Conservation (phyloP, 768 basidiomycete species). For the Leccinum broughii region DNA sequence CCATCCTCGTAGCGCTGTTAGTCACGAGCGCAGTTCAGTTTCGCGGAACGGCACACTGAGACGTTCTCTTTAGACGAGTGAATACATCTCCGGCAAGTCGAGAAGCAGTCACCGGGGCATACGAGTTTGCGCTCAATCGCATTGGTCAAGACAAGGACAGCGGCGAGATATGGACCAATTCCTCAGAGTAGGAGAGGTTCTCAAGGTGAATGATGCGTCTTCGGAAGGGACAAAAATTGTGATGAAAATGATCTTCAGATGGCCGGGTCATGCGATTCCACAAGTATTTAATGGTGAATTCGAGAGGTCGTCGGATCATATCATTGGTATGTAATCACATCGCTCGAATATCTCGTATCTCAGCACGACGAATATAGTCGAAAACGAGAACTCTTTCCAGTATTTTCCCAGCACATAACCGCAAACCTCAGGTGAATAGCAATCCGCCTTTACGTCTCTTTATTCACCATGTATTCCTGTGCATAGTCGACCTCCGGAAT, state of each 20-base stretch:
- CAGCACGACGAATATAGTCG: too few relatives aligned
- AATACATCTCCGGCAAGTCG: slow-evolving; percentile 69
- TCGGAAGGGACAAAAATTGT: neutral
- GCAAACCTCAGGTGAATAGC: slow-evolving; percentile 21
- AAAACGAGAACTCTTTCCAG: too few relatives aligned
- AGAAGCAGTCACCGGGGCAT: slow-evolving; percentile 81
- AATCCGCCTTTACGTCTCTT: slow-evolving; percentile 29
- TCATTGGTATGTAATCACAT: neutral
- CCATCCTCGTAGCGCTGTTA: slow-evolving; percentile 61
- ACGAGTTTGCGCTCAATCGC: slow-evolving; percentile 88
- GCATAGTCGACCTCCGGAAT: slow-evolving; percentile 85
- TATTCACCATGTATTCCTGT: slow-evolving; percentile 57
- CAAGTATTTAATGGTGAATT: slow-evolving; percentile 33
- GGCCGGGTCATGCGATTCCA: slow-evolving; percentile 86
- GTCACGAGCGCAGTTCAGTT: slow-evolving; percentile 31
- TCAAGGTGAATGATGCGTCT: slow-evolving; percentile 51
- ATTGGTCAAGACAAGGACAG: slow-evolving; percentile 92
- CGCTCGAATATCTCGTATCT: neutral
- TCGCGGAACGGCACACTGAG: slow-evolving; percentile 13
- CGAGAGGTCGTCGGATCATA: neutral
- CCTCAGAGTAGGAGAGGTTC: slow-evolving; percentile 73
- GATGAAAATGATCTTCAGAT: slow-evolving; percentile 45
- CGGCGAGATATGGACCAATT: slow-evolving; percentile 91
- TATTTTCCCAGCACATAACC: slow-evolving; percentile 50
- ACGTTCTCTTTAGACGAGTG: slow-evolving; percentile 50